Percentiles rank a stretch among this genome's conserved stretches.
These are phyloP conservation scores for Colletotrichum abscissum DNA, from an alignment of 2,329 filamentous ascomycete species.

Conservation along the genomic window DNA sequence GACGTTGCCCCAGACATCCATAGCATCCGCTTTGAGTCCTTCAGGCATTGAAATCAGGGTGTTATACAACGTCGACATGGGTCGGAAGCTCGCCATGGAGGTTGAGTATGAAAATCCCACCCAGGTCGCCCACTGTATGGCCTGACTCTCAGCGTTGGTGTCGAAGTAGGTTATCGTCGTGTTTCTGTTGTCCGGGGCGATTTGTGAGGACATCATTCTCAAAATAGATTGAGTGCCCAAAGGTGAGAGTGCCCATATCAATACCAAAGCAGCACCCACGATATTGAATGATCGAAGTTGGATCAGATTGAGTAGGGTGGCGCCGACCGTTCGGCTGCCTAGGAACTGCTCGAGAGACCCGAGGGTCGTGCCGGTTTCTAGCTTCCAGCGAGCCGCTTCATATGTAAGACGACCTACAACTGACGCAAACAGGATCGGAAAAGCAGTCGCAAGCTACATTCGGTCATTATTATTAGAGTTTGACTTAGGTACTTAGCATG, in stretches of 20 bases:
- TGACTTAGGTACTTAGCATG: too few species aligned
- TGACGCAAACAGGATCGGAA: conserved; percentile 44
- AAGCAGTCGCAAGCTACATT: conserved; percentile 37
- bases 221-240: conserved; percentile 43
- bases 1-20: conserved; percentile 43
- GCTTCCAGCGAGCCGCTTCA: conserved; percentile 41
- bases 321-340: conserved; percentile 44
- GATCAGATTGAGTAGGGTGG: conserved; percentile 41
- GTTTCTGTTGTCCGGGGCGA: neutral
- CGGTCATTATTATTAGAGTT: neutral
- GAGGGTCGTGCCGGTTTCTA: conserved; percentile 42
- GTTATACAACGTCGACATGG: conserved; percentile 22
- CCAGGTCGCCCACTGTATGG: neutral
- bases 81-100: neutral
- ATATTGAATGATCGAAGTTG: conserved; percentile 41
- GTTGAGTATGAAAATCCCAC: too few species aligned
- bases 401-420: conserved; percentile 41
- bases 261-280: conserved; percentile 38
- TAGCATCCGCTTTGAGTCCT: conserved; percentile 32
- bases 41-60: conserved; percentile 38
- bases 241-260: conserved; percentile 45
- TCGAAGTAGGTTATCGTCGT: neutral
- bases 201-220: conserved; percentile 21
- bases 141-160: neutral
- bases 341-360: conserved; percentile 43